Evolutionary conservation across 139 green algal genomes (phyloP).

Genomic region (Yamagishiella unicocca): DNA sequence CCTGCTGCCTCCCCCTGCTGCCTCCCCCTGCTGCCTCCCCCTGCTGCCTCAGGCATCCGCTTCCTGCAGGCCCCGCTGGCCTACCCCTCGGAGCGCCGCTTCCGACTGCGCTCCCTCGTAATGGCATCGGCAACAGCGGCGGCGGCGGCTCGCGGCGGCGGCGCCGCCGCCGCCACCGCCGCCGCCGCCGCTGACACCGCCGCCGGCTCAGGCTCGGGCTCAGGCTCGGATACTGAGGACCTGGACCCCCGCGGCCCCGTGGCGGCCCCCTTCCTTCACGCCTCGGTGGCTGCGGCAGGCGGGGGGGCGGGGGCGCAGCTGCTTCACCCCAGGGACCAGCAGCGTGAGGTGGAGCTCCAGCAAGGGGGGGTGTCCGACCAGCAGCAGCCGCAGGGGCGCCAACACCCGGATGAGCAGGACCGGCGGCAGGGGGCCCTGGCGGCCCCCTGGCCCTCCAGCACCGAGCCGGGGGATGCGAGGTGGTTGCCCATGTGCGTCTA

Average conservation of each 20-base stretch:
- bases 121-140: conserved; percentile 7
- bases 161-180: neutral
- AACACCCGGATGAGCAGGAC: neutral
- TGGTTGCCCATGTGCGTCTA: conserved; percentile 44
- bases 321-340: neutral
- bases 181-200: neutral
- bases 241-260: too few species aligned
- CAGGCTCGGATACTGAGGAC: neutral
- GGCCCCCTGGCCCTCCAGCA: neutral
- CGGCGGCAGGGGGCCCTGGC: neutral
- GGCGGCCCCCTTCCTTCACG: too few species aligned
- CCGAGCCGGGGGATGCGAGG: neutral
- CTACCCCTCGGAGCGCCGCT: conserved; percentile 76
- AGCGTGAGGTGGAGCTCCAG: neutral
- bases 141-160: neutral
- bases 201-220: too few species aligned
- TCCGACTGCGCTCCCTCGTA: conserved; percentile 56
- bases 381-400: neutral
- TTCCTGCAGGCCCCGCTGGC: conserved; percentile 84
- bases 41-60: conserved; percentile 61
- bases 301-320: neutral
- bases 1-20: neutral
- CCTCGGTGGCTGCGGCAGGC: neutral
- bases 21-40: too few species aligned
- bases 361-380: neutral